A percentile compares a stretch with the other conserved stretches of the same genome.
Conservation (phyloP, 192 early-diverging fungal species). For the Globomyces pollinis-pini region DNA sequence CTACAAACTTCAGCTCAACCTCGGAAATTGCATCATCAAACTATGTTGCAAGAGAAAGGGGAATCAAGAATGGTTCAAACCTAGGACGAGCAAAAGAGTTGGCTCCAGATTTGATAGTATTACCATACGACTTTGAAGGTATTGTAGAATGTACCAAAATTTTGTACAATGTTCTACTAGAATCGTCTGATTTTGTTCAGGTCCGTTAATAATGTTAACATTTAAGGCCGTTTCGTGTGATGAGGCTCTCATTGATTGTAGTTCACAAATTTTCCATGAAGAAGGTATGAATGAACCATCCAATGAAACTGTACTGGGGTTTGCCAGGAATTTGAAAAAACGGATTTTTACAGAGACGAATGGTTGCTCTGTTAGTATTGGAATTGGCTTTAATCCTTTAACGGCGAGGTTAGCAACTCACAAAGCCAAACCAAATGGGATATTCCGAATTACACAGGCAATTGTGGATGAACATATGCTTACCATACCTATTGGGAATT, state of each 20-base stretch:
- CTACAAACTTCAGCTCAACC: slow-evolving; percentile 17
- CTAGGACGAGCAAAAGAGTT: slow-evolving; percentile 60
- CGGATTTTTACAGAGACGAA: slow-evolving; percentile 34
- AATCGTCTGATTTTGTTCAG: slow-evolving; percentile 60
- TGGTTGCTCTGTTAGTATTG: slow-evolving; percentile 65
- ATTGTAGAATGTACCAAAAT: slow-evolving; percentile 51
- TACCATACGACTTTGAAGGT: slow-evolving; percentile 66
- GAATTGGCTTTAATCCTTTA: slow-evolving; percentile 65
- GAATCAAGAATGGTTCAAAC: slow-evolving; percentile 72
- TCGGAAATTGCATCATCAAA: slow-evolving; percentile 79
- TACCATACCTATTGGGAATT: slow-evolving; percentile 23
- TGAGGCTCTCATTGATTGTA: slow-evolving; percentile 74
- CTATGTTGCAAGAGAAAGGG: slow-evolving; percentile 70
- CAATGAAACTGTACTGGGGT: slow-evolving; percentile 9
- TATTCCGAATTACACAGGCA: background rate
- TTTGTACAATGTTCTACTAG: slow-evolving; percentile 64
- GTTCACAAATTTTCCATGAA: no score
- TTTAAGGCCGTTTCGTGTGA: slow-evolving; percentile 81
- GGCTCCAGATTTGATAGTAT: slow-evolving; percentile 42
- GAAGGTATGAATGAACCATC: slow-evolving; percentile 13
- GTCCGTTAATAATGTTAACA: no score
- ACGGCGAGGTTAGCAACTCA: slow-evolving; percentile 66
- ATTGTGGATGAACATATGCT: slow-evolving; percentile 7
- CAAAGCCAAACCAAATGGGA: slow-evolving; percentile 65
- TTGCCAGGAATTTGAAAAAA: slow-evolving; percentile 23